Evolutionary conservation across 169 alveolate species (phyloP).

Genomic region (Plasmodium sp.): DNA sequence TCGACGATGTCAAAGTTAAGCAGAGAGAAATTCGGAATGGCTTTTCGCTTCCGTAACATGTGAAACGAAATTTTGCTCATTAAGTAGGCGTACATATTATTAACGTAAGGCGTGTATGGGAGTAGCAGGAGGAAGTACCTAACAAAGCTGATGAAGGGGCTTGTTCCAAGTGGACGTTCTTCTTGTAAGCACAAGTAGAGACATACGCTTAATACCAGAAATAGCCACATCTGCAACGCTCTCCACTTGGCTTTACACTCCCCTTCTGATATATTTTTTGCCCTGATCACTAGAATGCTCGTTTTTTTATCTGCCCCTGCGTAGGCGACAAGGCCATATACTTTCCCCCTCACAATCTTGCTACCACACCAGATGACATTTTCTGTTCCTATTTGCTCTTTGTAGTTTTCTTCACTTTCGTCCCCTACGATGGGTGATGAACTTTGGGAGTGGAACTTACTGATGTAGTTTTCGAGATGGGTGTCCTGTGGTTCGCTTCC

Average conservation of each 20-base stretch:
- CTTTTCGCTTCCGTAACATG: neutral
- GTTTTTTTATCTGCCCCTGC: conserved; percentile 37
- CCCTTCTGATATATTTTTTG: neutral
- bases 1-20: conserved; percentile 1
- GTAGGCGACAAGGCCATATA: conserved; percentile 41
- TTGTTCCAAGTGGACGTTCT: neutral
- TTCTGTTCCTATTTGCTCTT: conserved; percentile 18
- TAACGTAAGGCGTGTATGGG: conserved; percentile 3
- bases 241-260: neutral
- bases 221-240: neutral
- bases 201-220: neutral
- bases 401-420: neutral
- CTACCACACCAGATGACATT: conserved; percentile 28
- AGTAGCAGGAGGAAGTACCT: conserved; percentile 13
- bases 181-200: neutral
- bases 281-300: neutral
- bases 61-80: neutral
- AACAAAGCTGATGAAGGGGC: neutral
- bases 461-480: neutral
- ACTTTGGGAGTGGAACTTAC: neutral
- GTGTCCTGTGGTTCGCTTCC: neutral
- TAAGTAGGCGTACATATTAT: neutral
- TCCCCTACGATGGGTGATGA: neutral
- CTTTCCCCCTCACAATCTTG: conserved; percentile 8
- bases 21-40: neutral